These are phyloP conservation scores for Coriolopsis trogii DNA, from an alignment of 1,284 basidiomycete species.

Conservation along the genomic window DNA sequence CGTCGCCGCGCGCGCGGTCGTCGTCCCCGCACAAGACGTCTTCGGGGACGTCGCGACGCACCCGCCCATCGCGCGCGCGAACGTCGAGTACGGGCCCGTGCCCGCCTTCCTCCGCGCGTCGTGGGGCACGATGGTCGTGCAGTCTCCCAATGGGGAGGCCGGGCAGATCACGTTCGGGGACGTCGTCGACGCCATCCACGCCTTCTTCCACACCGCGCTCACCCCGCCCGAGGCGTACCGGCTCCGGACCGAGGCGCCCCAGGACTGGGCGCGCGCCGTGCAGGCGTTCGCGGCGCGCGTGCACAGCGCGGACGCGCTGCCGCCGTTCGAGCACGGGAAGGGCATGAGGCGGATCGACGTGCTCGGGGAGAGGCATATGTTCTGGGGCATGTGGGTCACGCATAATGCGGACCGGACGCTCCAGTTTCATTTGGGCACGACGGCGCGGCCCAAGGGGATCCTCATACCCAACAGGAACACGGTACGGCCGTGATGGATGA, in stretches of 20 bases:
- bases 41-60: constrained; percentile 30
- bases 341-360: constrained; percentile 42
- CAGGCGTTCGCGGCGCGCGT: constrained; percentile 32
- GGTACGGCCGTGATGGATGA: no score
- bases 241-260: constrained; percentile 25
- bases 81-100: constrained; percentile 31
- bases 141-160: constrained; percentile 16
- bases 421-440: constrained; percentile 36
- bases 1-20: background rate
- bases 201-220: constrained; percentile 39
- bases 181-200: constrained; percentile 38
- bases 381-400: constrained; percentile 40
- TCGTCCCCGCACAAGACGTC: constrained; percentile 1
- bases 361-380: constrained; percentile 36
- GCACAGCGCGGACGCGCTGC: constrained; percentile 28
- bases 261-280: constrained; percentile 26
- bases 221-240: constrained; percentile 32
- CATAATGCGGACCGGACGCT: constrained; percentile 31
- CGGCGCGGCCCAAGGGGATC: background rate
- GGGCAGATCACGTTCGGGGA: constrained; percentile 35
- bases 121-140: constrained; percentile 39
- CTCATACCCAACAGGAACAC: no score
- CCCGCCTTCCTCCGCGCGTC: constrained; percentile 23
- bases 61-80: constrained; percentile 28
- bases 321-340: constrained; percentile 34